These are phyloP conservation scores for Pseudocercospora musae DNA, from an alignment of 2,329 filamentous ascomycete genomes.

Conservation along the genomic window DNA sequence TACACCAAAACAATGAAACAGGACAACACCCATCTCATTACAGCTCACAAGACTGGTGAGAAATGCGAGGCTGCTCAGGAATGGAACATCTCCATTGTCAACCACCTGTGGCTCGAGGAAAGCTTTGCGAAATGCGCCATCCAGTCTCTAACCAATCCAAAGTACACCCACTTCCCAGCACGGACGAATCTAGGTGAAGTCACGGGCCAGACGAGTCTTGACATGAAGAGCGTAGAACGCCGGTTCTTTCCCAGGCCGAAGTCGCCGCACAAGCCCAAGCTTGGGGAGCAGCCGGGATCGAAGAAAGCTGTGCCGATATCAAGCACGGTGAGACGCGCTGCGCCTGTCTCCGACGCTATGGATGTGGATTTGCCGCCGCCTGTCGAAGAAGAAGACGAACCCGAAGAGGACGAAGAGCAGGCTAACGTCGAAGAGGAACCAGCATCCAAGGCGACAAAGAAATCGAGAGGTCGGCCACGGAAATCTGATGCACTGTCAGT, in stretches of 20 bases:
- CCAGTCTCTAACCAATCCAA: conserved; percentile 66
- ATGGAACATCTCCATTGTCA: conserved; percentile 86
- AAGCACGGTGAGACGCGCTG: conserved; percentile 11
- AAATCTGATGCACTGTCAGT: conserved; percentile 19
- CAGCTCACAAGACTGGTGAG: conserved; percentile 82
- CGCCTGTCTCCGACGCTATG: conserved; percentile 23
- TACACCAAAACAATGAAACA: conserved; percentile 94
- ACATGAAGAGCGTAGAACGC: conserved; percentile 69
- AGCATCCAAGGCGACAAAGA: conserved; percentile 26
- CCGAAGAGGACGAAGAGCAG: conserved; percentile 4
- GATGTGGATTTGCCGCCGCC: conserved; percentile 18
- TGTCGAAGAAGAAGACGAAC: conserved; percentile 7
- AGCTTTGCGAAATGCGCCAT: conserved; percentile 86
- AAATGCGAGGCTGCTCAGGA: conserved; percentile 90
- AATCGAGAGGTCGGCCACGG: conserved; percentile 28
- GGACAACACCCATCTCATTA: conserved; percentile 94
- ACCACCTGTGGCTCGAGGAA: conserved; percentile 96
- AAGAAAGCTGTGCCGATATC: conserved; percentile 24
- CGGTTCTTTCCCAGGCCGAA: conserved; percentile 53
- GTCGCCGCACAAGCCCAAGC: conserved; percentile 25
- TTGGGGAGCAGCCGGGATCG: conserved; percentile 21
- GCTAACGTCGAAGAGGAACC: conserved; percentile 11
- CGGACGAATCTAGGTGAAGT: conserved; percentile 91
- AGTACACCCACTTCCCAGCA: conserved; percentile 81
- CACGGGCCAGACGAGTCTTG: conserved; percentile 81